A percentile compares a stretch with the other conserved stretches of the same genome.
Conservation (phyloP, 495 filamentous ascomycete genomes). For the Penicillium paxilli region DNA sequence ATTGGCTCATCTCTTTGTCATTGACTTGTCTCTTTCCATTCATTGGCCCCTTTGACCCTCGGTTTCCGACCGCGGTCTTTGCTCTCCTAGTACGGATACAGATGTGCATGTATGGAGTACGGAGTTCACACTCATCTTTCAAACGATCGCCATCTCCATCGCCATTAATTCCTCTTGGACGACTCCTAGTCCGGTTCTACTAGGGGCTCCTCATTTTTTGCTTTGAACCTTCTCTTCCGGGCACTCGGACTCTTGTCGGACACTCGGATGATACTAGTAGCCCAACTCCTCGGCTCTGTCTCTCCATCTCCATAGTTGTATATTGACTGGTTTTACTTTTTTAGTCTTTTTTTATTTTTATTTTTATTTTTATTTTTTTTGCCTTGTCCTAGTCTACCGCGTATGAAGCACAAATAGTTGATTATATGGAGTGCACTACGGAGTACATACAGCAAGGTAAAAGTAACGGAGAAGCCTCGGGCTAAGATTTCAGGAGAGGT, state of each 20-base stretch:
- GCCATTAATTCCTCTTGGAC: background rate
- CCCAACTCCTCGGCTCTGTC: background rate
- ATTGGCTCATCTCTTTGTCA: conserved; percentile 4
- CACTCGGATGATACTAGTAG: background rate
- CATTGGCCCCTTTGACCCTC: background rate
- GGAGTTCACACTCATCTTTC: background rate
- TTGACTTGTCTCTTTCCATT: conserved; percentile 2
- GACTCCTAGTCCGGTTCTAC: background rate
- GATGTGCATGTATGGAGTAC: no score
- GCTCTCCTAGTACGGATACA: background rate
- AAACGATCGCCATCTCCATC: background rate
- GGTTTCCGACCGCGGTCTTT: conserved; percentile 2
- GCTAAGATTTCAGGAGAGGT: conserved; percentile 17
- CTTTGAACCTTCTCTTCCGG: background rate
- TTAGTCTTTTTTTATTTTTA: background rate
- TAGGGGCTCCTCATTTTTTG: background rate
- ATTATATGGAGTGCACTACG: no score
- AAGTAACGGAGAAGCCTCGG: background rate
- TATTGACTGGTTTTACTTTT: background rate
- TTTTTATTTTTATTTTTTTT: background rate
- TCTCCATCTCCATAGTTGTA: background rate
- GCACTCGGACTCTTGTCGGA: background rate
- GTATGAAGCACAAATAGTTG: no score
- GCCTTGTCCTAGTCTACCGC: background rate
- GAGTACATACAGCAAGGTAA: no score